Evolutionary conservation across 441 rosid species (phyloP), one percentile per base, ranked within the genome.

Genomic region (Pelargonium cotyledonis): DNA sequence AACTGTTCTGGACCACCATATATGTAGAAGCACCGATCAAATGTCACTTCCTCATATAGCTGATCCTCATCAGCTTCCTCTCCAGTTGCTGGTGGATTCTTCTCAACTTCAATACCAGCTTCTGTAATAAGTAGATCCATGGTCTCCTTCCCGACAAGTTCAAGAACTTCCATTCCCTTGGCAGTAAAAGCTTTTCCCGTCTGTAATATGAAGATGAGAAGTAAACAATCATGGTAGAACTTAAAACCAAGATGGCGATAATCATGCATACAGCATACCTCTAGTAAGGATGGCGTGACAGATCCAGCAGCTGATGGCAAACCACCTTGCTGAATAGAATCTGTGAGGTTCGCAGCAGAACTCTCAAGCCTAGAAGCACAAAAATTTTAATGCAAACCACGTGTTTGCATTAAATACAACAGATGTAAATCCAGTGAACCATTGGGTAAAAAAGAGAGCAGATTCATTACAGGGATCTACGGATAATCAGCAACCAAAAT

Each of bases 1-100:
- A 95, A 80, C 76, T 89, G 98, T 79, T 95, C 97, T 71, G 97
- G 99, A 74, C 99, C 99, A 65, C 99, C 98, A 81, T 92, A 95
- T 75, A 95, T 95, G 78, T 92, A 95, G 85, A 95, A 95, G 84
- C 96, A 95, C 38, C 97, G 87, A 84, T 90, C 97, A 83, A 95
- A 95, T 68, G 92, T 85, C 65, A 92, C 88, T 81, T 95, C 98
- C 81, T 90, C 98, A 69, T 76, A 76, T 43, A 82, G 81, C 65
- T 87, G 95, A 83, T 95, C 97, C 76, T 86, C 90, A 51, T 80
- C 83, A 58, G 75, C 68, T 68, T 74, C 75, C 62, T 75, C 65
- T 21, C 77, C 80, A 71, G 80, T 63, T 14, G 70, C 80, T 81
- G 75, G 79, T 49, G 82, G 44, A 53, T 81, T 86, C 79, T 86